These are phyloP conservation scores for Podospora bellae-mahoneyi DNA, from an alignment of 495 filamentous ascomycete species.

Conservation along the genomic window DNA sequence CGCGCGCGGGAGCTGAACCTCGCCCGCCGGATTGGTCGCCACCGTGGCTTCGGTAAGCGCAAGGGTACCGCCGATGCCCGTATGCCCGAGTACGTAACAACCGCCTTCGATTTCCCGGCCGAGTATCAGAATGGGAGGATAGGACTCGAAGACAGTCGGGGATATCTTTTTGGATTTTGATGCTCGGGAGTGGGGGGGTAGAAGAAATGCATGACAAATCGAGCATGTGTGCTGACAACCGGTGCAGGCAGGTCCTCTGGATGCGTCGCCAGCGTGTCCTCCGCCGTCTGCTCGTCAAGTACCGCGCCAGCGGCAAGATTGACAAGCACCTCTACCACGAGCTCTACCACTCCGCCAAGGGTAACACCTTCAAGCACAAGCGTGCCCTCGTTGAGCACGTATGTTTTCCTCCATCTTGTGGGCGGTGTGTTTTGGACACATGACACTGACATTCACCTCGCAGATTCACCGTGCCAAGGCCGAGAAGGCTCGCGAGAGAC, in stretches of 20 bases:
- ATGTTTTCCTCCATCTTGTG: conserved; percentile 46
- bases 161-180: conserved; percentile 7
- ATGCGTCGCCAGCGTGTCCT: conserved; percentile 99
- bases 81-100: conserved; percentile 85
- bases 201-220: background rate
- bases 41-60: conserved; percentile 99
- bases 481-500: conserved; percentile 90
- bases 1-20: conserved; percentile 88
- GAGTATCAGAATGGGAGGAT: background rate
- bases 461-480: conserved; percentile 99
- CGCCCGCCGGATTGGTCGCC: conserved; percentile 86
- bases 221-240: conserved; percentile 28
- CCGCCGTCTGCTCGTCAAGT: conserved; percentile 97
- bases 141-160: background rate
- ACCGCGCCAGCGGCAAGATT: conserved; percentile 99
- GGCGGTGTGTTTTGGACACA: background rate
- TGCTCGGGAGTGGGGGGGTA: too few relatives aligned
- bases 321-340: conserved; percentile 99
- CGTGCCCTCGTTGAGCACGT: conserved; percentile 98
- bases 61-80: conserved; percentile 99
- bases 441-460: conserved; percentile 23
- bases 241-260: conserved; percentile 85
- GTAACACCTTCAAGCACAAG: conserved; percentile 99
- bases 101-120: conserved; percentile 10
- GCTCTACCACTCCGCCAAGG: conserved; percentile 99